These are phyloP conservation scores for Ogataea neopini DNA, from an alignment of 805 yeast genomes.

Conservation along the genomic window DNA sequence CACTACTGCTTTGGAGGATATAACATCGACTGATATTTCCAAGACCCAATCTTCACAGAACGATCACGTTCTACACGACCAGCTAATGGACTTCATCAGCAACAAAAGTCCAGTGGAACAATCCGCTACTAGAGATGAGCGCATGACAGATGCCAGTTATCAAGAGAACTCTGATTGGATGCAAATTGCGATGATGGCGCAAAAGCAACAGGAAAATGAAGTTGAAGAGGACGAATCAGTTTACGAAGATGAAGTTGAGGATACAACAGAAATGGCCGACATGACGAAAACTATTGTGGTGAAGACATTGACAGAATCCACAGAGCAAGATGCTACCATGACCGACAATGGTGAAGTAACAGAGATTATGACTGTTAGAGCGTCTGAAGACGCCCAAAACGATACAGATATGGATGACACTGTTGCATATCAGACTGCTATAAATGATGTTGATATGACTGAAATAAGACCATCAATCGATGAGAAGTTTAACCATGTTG, in stretches of 20 bases:
- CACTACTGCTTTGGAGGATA: conserved; percentile 1
- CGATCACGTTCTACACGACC: background rate
- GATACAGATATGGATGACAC: conserved; percentile 7
- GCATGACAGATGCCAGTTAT: background rate
- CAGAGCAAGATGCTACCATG: conserved; percentile 2
- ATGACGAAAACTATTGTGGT: conserved; percentile 11
- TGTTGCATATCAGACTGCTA: conserved; percentile 12
- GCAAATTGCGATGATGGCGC: conserved; percentile 17
- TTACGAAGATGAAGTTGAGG: conserved; percentile 14
- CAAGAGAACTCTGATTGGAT: conserved; percentile 9
- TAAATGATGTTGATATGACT: conserved; percentile 1
- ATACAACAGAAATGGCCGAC: conserved; percentile 8
- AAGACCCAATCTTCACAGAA: background rate
- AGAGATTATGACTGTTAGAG: background rate
- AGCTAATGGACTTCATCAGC: background rate
- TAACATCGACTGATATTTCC: background rate
- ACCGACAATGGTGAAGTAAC: conserved; percentile 1
- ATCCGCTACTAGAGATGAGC: background rate
- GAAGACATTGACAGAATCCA: conserved; percentile 1
- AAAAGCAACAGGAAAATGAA: conserved; percentile 1
- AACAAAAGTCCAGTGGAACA: background rate
- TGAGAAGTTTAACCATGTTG: conserved; percentile 16
- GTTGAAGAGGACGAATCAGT: conserved; percentile 2
- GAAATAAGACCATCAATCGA: background rate
- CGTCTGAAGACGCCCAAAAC: background rate